These are phyloP conservation scores for Neopestalotiopsis clavispora DNA, from an alignment of 2,329 filamentous ascomycete genomes.

Conservation along the genomic window DNA sequence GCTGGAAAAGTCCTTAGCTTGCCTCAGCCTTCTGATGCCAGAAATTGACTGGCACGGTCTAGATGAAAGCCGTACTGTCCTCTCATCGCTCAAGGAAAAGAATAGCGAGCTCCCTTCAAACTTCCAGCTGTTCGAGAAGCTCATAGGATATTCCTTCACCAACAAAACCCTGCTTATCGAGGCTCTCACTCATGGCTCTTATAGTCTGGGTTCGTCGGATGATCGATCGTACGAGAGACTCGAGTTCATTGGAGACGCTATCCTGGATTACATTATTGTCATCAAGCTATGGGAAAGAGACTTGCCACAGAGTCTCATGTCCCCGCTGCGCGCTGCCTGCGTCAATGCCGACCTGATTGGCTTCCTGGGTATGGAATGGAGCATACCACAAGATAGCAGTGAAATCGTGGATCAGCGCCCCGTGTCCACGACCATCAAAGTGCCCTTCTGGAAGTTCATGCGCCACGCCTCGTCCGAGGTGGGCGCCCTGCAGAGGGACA, in stretches of 20 bases:
- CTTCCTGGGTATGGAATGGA: slow-evolving; percentile 71
- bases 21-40: slow-evolving; percentile 69
- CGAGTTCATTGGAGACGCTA: slow-evolving; percentile 86
- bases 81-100: slow-evolving; percentile 48
- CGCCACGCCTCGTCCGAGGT: slow-evolving; percentile 59
- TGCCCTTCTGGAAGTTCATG: slow-evolving; percentile 73
- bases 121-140: slow-evolving; percentile 59
- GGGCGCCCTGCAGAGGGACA: slow-evolving; percentile 47
- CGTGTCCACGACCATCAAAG: slow-evolving; percentile 27
- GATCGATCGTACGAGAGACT: slow-evolving; percentile 69
- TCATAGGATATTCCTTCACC: slow-evolving; percentile 75
- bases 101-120: slow-evolving; percentile 42
- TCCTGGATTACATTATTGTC: slow-evolving; percentile 81
- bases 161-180: slow-evolving; percentile 74
- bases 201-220: slow-evolving; percentile 39
- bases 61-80: slow-evolving; percentile 40
- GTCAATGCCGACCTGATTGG: slow-evolving; percentile 83
- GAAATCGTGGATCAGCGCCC: slow-evolving; percentile 32
- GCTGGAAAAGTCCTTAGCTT: slow-evolving; percentile 60
- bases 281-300: slow-evolving; percentile 59
- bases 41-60: slow-evolving; percentile 60
- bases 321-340: slow-evolving; percentile 74
- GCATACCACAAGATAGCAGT: slow-evolving; percentile 38
- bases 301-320: slow-evolving; percentile 66
- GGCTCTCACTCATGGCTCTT: slow-evolving; percentile 79